Base-by-base conservation (phyloP, 208 protist genomes). In the Acanthamoeba triangularis region DNA sequence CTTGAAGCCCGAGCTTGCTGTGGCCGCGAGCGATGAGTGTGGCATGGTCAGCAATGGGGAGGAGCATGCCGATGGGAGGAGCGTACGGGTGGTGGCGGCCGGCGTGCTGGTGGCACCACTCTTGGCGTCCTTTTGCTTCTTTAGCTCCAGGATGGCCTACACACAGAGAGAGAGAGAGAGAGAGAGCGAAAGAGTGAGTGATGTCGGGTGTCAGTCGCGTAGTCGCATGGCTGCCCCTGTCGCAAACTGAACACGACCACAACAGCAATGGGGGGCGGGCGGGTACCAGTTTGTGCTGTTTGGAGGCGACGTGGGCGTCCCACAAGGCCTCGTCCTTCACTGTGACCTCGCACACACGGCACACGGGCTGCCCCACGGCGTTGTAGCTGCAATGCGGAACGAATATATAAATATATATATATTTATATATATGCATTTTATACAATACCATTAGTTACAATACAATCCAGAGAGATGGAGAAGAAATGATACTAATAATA, bases 241-340 rank as follows among this genome's bases (percentile, higher is more conserved):
- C 52, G 11, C 52, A 18, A 18, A 16, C 59, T 28, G 3, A 63
- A 52, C 49, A 52, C 49, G 13, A 54, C 5, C 8, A 54, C 49
- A 54, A 54, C 49, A 5, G 35, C 18, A 8, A 69, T 3, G 63
- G 8, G 28, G 28, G 28, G 8, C 28, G 28, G 3, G 2, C 72
- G n/a, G 35, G 72, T 49, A 80, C 72, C 2, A 52, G 72, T 23
- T 80, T 80, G 82, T 90, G 82, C 28, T 56, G 52, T 20, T 90
- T 90, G 54, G 52, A 56, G n/a, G 52, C 52, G 20, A 90, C 54
- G 82, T 90, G 82, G 30, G 82, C 82, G 20, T 56, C 44, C 82
- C 82, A 90, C 41, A 90, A 20, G 7, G 52, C 49, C 20, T 90
- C 82, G 30, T 56, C 44, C 82, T 90, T 90, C 6, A 90, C 54